Evolutionary conservation across 257 asterid genomes (phyloP).

Genomic region (Nicotiana knightiana): DNA sequence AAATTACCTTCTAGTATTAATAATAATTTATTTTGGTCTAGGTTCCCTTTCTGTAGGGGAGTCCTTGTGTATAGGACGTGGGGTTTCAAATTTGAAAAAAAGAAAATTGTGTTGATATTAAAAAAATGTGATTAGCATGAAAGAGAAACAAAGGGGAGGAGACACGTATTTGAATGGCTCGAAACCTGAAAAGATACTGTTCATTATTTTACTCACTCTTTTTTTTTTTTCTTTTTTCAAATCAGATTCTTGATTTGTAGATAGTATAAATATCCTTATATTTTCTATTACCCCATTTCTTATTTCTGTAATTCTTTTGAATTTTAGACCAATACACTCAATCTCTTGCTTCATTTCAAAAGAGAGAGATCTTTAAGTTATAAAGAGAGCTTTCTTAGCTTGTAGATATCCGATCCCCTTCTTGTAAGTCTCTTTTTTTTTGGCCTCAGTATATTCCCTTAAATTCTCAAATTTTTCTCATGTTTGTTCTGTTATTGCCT

Average conservation of each 20-base stretch:
- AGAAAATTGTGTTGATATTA: too few relatives aligned
- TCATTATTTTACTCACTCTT: neutral
- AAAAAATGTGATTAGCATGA: neutral
- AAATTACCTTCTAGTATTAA: too few relatives aligned
- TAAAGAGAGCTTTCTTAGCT: constrained; percentile 55
- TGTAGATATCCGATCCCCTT: constrained; percentile 89
- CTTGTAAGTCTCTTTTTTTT: constrained; percentile 58
- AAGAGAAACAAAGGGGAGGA: neutral
- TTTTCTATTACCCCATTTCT: neutral
- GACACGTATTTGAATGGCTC: constrained; percentile 11
- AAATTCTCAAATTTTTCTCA: constrained; percentile 28
- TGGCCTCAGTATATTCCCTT: constrained; percentile 36
- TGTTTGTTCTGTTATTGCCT: constrained; percentile 8
- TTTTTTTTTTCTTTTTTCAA: neutral
- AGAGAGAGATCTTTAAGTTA: constrained; percentile 19
- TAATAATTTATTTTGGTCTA: neutral
- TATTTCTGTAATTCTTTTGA: neutral
- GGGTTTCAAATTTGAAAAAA: neutral
- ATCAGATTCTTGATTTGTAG: neutral
- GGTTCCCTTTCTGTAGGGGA: neutral
- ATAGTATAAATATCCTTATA: neutral
- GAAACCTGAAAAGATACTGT: neutral
- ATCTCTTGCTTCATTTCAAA: constrained; percentile 58
- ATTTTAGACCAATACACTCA: constrained; percentile 14
- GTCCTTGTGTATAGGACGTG: neutral